Conservation (phyloP, 371 early-diverging fungal genomes). For the Mucor racemosus region DNA sequence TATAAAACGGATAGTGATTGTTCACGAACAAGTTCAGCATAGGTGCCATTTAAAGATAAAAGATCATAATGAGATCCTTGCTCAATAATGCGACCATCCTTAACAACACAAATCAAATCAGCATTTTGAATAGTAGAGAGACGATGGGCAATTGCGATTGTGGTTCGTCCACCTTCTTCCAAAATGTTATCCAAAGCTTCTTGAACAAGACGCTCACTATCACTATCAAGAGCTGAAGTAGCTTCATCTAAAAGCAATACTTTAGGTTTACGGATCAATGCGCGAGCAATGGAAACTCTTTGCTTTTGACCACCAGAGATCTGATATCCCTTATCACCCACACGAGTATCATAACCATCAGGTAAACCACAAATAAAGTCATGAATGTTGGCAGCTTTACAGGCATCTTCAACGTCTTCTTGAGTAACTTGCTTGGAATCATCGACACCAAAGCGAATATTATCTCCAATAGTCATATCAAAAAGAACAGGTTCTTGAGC, state of each 20-base stretch:
- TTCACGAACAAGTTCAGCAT: constrained; percentile 38
- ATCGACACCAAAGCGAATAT: constrained; percentile 70
- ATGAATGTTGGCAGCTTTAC: constrained; percentile 79
- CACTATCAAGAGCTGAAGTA: constrained; percentile 90
- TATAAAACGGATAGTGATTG: constrained; percentile 25
- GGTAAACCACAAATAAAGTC: constrained; percentile 72
- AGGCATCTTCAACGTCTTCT: constrained; percentile 68
- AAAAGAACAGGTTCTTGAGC: constrained; percentile 92
- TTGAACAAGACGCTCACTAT: constrained; percentile 88
- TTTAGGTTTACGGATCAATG: constrained; percentile 79
- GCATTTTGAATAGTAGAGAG: constrained; percentile 77
- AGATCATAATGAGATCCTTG: constrained; percentile 80
- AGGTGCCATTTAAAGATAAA: constrained; percentile 43
- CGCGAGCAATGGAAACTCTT: constrained; percentile 74
- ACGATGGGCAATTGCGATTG: constrained; percentile 74
- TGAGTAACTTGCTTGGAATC: constrained; percentile 43
- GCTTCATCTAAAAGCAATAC: constrained; percentile 97
- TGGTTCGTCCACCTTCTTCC: constrained; percentile 61
- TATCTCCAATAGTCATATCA: constrained; percentile 77
- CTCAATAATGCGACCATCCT: constrained; percentile 79
- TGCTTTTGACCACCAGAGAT: constrained; percentile 78
- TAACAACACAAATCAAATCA: constrained; percentile 76
- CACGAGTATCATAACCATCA: constrained; percentile 78
- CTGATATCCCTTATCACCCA: constrained; percentile 77
- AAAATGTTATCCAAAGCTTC: constrained; percentile 80